Percentiles rank a stretch among this genome's conserved stretches.
These are phyloP conservation scores for Porodaedalea pini DNA, from an alignment of 1,284 basidiomycete genomes.

Conservation along the genomic window DNA sequence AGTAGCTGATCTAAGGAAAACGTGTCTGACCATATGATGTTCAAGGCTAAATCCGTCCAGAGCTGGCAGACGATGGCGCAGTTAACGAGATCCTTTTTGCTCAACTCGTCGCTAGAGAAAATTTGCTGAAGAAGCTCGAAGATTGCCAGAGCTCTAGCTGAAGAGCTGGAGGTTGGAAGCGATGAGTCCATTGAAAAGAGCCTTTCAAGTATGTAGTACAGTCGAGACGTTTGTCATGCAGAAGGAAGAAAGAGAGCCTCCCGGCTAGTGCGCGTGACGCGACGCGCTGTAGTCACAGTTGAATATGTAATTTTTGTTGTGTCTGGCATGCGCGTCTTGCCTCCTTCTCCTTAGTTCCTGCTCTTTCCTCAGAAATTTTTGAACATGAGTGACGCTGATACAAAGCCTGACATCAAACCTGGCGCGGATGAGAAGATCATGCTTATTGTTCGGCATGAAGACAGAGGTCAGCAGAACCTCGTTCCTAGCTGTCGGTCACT, in stretches of 20 bases:
- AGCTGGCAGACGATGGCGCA: neutral
- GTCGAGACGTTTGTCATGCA: too few relatives aligned
- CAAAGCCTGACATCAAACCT: conserved; percentile 3
- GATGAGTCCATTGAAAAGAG: too few relatives aligned
- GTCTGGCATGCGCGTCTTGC: neutral
- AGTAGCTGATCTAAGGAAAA: neutral
- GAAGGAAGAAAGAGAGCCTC: too few relatives aligned
- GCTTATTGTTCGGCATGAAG: conserved; percentile 5
- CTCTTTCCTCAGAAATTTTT: neutral
- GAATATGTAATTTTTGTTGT: neutral
- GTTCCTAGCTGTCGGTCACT: neutral
- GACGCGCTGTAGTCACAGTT: neutral
- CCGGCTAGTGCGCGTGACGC: neutral
- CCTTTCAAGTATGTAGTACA: too few relatives aligned
- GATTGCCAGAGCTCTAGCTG: neutral
- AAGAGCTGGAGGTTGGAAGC: too few relatives aligned
- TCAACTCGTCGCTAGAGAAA: neutral
- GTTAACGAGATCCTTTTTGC: neutral
- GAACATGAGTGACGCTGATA: neutral
- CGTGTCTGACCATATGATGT: neutral
- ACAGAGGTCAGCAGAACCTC: neutral
- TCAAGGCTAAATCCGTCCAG: neutral
- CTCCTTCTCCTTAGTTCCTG: neutral
- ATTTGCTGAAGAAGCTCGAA: neutral
- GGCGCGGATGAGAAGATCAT: conserved; percentile 4